Evolutionary conservation across 2,329 filamentous ascomycete species (phyloP).

Genomic region (Peltaster fructicola): DNA sequence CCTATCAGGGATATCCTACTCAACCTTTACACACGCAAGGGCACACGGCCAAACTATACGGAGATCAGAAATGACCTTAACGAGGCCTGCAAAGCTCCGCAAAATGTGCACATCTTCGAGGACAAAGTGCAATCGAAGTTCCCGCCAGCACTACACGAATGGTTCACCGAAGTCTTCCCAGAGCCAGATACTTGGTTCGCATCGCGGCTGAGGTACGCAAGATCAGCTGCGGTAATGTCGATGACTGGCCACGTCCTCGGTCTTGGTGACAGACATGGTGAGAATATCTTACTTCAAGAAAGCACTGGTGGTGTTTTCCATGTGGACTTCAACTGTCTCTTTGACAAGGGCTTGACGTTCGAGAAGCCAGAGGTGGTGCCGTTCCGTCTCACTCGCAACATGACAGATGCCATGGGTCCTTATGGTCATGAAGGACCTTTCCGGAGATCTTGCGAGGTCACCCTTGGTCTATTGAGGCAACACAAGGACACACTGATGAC

Average conservation of each 20-base stretch:
- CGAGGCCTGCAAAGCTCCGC: conserved; percentile 46
- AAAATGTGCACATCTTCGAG: conserved; percentile 54
- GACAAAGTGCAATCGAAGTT: conserved; percentile 48
- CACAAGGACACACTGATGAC: conserved; percentile 96
- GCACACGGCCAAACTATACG: conserved; percentile 48
- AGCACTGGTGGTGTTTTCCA: conserved; percentile 87
- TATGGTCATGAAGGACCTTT: conserved; percentile 88
- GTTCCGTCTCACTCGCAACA: conserved; percentile 95
- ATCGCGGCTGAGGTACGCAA: conserved; percentile 73
- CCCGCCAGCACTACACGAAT: conserved; percentile 70
- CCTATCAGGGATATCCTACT: conserved; percentile 84
- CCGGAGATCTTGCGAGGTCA: conserved; percentile 76
- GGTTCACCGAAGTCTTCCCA: conserved; percentile 92
- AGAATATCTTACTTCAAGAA: conserved; percentile 92
- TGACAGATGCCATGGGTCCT: conserved; percentile 92
- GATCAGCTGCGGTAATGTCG: conserved; percentile 96
- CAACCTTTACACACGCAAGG: conserved; percentile 56
- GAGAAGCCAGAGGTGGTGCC: conserved; percentile 87
- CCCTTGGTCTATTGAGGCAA: conserved; percentile 64
- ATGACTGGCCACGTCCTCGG: conserved; percentile 93
- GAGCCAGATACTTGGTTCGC: conserved; percentile 86
- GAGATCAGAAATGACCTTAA: conserved; percentile 42
- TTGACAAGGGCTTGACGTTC: conserved; percentile 93
- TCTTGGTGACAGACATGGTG: conserved; percentile 85
- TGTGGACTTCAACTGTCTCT: conserved; percentile 98